phyloP scores from a whole-genome alignment of 2,329 filamentous ascomycete genomes.

The Piedraia hortae region DNA sequence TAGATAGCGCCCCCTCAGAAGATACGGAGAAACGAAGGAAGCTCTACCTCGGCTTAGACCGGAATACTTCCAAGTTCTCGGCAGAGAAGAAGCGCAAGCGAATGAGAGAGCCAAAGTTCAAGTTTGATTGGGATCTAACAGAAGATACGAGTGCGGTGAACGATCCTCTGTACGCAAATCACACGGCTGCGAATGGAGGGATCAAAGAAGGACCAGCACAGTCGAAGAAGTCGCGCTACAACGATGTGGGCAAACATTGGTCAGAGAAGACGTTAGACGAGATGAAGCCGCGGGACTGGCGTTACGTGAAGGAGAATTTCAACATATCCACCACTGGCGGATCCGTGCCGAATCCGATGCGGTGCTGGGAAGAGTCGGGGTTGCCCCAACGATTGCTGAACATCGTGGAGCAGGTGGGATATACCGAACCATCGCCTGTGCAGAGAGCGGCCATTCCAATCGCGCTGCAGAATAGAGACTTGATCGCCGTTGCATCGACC shows the following conservation, averaged over 20 bases:
- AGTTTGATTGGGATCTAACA: conserved; percentile 89
- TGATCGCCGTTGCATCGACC: conserved; percentile 95
- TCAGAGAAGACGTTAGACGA: conserved; percentile 73
- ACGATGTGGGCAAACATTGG: conserved; percentile 77
- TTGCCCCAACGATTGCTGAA: conserved; percentile 53
- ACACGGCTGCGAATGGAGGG: conserved; percentile 38
- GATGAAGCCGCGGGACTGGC: conserved; percentile 95
- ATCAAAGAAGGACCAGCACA: conserved; percentile 60
- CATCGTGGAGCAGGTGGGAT: conserved; percentile 62
- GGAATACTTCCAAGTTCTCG: conserved; percentile 67
- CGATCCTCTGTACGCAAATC: conserved; percentile 51
- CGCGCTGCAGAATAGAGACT: conserved; percentile 66
- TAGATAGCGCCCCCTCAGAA: conserved; percentile 17
- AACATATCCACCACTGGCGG: conserved; percentile 89
- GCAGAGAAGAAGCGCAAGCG: conserved; percentile 86
- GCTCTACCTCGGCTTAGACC: conserved; percentile 74
- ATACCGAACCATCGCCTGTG: conserved; percentile 72
- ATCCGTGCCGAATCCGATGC: conserved; percentile 82
- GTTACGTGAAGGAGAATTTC: conserved; percentile 98
- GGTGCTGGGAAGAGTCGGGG: conserved; percentile 64
- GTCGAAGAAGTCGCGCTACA: conserved; percentile 49
- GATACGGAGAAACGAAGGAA: conserved; percentile 50
- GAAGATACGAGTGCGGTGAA: conserved; percentile 74
- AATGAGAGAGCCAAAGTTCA: conserved; percentile 91
- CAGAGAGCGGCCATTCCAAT: conserved; percentile 90